Evolutionary conservation across 2,329 filamentous ascomycete species (phyloP).

Genomic region (Aspergillus sp.): DNA sequence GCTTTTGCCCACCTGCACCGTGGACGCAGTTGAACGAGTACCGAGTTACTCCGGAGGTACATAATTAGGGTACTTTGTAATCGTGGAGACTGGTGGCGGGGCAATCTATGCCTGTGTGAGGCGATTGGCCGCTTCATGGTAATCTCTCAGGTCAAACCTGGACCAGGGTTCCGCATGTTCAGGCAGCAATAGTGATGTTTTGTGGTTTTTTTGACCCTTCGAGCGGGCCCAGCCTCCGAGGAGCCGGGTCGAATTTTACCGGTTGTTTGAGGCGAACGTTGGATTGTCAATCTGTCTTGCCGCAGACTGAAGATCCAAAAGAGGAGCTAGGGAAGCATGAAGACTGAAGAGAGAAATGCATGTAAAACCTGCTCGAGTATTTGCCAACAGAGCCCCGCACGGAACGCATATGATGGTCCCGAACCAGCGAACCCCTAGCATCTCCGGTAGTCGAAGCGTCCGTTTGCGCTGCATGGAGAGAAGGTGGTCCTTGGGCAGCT

Average conservation of each 20-base stretch:
- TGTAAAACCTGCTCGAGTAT: slow-evolving; percentile 12
- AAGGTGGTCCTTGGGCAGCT: slow-evolving; percentile 13
- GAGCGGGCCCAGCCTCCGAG: slow-evolving; percentile 3
- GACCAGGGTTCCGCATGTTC: neutral
- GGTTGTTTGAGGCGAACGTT: slow-evolving; percentile 10
- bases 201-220: neutral
- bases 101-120: neutral
- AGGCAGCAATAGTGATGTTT: slow-evolving; percentile 1
- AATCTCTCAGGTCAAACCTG: slow-evolving; percentile 1
- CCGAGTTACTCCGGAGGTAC: neutral
- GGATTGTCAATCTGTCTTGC: slow-evolving; percentile 6
- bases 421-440: slow-evolving; percentile 20
- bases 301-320: slow-evolving; percentile 4
- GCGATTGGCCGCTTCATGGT: neutral
- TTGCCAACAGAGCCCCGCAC: slow-evolving; percentile 10
- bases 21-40: neutral
- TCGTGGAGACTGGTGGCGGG: neutral
- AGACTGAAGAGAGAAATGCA: slow-evolving; percentile 14
- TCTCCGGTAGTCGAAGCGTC: neutral
- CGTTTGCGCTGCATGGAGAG: slow-evolving; percentile 18
- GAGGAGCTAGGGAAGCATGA: slow-evolving; percentile 8
- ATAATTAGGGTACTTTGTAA: neutral
- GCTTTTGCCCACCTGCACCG: neutral
- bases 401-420: slow-evolving; percentile 19
- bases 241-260: slow-evolving; percentile 7